phyloP scores from a whole-genome alignment of 2,329 filamentous ascomycete genomes.

The Mycosphaerella sp. region DNA sequence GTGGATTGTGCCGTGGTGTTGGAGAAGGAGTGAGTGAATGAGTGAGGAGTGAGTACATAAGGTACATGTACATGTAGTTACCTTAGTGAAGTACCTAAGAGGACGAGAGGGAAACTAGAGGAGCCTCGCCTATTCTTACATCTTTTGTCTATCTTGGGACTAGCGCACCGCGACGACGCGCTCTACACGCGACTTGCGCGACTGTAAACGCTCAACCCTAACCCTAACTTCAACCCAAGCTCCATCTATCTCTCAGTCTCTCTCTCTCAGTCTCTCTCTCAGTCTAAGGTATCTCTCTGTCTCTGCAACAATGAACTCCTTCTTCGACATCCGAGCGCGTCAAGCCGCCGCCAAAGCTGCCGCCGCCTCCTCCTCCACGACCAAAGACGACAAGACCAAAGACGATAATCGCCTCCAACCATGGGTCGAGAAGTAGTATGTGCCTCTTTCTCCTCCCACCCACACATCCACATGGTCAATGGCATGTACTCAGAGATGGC shows the following conservation, averaged over 20 bases:
- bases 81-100: neutral
- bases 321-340: constrained; percentile 92
- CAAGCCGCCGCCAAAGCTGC: constrained; percentile 62
- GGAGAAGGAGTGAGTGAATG: neutral
- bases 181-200: constrained; percentile 1
- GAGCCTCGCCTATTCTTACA: neutral
- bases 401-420: constrained; percentile 70
- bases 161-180: constrained; percentile 8
- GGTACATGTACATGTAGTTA: too few relatives aligned
- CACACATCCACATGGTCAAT: too few relatives aligned
- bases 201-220: too few relatives aligned
- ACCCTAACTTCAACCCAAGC: too few relatives aligned
- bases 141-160: neutral
- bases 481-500: too few relatives aligned
- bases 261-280: too few relatives aligned
- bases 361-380: constrained; percentile 58
- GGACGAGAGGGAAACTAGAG: neutral
- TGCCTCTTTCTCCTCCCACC: constrained; percentile 5
- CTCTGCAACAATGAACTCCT: constrained; percentile 63
- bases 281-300: too few relatives aligned
- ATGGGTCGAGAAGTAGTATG: constrained; percentile 62
- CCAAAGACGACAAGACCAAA: constrained; percentile 57
- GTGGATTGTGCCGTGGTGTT: neutral
- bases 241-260: neutral
- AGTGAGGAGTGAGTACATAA: neutral